Conservation (phyloP, 1,139 yeast species). For the Starmera stellimalicola region DNA sequence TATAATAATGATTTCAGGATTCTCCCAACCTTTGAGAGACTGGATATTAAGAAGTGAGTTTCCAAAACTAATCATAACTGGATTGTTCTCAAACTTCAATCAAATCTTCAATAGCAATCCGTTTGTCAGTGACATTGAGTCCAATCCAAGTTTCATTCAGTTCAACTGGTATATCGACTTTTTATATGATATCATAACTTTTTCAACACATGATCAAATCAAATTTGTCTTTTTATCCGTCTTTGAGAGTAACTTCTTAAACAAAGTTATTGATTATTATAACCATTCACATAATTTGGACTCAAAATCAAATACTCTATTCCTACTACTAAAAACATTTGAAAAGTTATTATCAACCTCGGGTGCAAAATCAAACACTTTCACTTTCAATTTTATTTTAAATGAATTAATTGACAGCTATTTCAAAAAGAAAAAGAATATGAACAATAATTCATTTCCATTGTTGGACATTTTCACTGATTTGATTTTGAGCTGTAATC, state of each 20-base stretch:
- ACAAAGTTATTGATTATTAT: constrained; percentile 1
- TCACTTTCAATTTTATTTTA: not conserved
- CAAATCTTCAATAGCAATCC: constrained; percentile 1
- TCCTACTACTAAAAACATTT: constrained; percentile 2
- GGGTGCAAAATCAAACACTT: not conserved
- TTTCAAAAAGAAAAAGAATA: not conserved
- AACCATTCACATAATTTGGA: not conserved
- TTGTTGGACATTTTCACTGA: constrained; percentile 1
- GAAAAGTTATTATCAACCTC: not conserved
- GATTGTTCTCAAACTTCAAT: constrained; percentile 2
- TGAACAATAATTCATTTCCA: not conserved
- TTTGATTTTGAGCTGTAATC: not conserved
- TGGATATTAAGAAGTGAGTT: constrained; percentile 4
- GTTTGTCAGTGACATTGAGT: not conserved
- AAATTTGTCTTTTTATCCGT: constrained; percentile 1
- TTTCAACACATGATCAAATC: constrained; percentile 2
- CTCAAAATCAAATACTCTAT: constrained; percentile 1
- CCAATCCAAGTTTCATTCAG: not conserved
- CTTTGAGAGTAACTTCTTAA: constrained; percentile 2
- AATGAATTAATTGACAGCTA: constrained; percentile 2
- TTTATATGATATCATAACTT: constrained; percentile 1
- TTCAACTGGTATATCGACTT: not conserved
- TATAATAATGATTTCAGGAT: constrained; percentile 1
- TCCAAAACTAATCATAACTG: constrained; percentile 1
- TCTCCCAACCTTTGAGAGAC: not conserved